Percentiles rank a stretch among this genome's conserved stretches.
Conservation (phyloP, 2,329 filamentous ascomycete species). For the Amauroascus verrucosus region DNA sequence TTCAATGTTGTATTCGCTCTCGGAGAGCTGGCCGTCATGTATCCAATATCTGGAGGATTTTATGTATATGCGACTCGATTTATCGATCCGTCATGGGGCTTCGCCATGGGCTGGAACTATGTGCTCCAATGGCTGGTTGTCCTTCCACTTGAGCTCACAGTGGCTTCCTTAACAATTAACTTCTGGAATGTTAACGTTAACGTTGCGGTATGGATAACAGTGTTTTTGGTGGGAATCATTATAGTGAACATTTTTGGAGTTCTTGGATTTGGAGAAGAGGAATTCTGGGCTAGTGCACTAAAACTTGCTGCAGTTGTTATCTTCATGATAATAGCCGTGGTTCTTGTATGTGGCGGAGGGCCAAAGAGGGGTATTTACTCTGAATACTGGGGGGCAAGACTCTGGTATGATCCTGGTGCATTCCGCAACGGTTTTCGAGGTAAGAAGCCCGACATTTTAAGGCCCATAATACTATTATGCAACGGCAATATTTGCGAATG, state of each 20-base stretch:
- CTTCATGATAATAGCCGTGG: constrained; percentile 76
- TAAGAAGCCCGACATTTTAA: constrained; percentile 23
- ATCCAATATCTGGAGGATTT: constrained; percentile 53
- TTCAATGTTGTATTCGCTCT: constrained; percentile 50
- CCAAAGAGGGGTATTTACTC: constrained; percentile 27
- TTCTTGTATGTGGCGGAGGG: constrained; percentile 41
- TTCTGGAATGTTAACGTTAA: constrained; percentile 49
- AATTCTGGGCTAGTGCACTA: constrained; percentile 69
- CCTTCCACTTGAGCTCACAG: constrained; percentile 71
- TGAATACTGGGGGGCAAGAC: constrained; percentile 47
- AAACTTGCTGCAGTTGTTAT: constrained; percentile 73
- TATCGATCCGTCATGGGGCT: constrained; percentile 48
- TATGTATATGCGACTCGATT: constrained; percentile 52
- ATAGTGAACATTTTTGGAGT: constrained; percentile 73
- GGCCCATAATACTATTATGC: constrained; percentile 28
- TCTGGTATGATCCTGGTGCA: constrained; percentile 58
- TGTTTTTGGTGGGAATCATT: constrained; percentile 64
- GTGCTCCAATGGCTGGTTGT: constrained; percentile 75
- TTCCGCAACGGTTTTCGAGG: constrained; percentile 52
- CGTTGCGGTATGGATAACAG: constrained; percentile 46
- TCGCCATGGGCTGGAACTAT: constrained; percentile 47
- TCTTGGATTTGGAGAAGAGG: constrained; percentile 72
- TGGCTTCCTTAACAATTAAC: constrained; percentile 65
- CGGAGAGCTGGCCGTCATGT: constrained; percentile 52
- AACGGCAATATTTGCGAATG: not conserved